Evolutionary conservation across 1,139 yeast genomes (phyloP).

Genomic region (Debaryomycetaceae sp.): DNA sequence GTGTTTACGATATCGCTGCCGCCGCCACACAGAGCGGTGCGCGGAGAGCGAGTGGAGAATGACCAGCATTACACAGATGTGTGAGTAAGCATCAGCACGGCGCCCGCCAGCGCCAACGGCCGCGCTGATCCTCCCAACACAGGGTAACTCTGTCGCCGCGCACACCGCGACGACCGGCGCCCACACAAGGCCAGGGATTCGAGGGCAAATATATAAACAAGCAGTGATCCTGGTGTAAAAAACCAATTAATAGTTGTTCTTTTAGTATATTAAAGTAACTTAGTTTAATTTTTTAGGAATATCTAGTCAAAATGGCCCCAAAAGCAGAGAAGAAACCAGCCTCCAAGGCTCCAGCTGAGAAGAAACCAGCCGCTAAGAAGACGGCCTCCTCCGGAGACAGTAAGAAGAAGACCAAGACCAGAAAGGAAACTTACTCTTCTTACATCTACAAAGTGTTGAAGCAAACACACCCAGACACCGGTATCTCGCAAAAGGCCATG

Average conservation of each 20-base stretch:
- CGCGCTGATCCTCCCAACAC: not conserved
- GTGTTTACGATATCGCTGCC: no score
- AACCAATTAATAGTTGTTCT: not conserved
- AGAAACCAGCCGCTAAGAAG: conserved; percentile 95
- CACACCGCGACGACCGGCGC: conserved; percentile 2
- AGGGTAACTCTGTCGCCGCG: not conserved
- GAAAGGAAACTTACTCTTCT: conserved; percentile 98
- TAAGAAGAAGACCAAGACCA: conserved; percentile 94
- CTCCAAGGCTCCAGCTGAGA: conserved; percentile 96
- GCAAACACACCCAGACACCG: conserved; percentile 99
- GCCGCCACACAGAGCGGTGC: not conserved
- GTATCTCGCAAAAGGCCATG: conserved; percentile 99
- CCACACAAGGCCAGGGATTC: conserved; percentile 1
- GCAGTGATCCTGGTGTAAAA: conserved; percentile 4
- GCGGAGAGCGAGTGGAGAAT: not conserved
- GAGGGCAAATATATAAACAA: conserved; percentile 13
- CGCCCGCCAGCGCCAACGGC: not conserved
- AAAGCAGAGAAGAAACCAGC: conserved; percentile 99
- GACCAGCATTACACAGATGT: not conserved
- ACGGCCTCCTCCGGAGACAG: conserved; percentile 75
- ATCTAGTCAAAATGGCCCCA: conserved; percentile 72
- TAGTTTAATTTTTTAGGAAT: conserved; percentile 3
- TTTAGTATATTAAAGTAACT: conserved; percentile 14
- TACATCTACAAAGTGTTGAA: conserved; percentile 97
- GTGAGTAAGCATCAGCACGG: not conserved